A percentile compares a stretch with the other conserved stretches of the same genome.
These are phyloP conservation scores for Cyclotella sp. DNA, from an alignment of 108 stramenopile species.

Conservation along the genomic window DNA sequence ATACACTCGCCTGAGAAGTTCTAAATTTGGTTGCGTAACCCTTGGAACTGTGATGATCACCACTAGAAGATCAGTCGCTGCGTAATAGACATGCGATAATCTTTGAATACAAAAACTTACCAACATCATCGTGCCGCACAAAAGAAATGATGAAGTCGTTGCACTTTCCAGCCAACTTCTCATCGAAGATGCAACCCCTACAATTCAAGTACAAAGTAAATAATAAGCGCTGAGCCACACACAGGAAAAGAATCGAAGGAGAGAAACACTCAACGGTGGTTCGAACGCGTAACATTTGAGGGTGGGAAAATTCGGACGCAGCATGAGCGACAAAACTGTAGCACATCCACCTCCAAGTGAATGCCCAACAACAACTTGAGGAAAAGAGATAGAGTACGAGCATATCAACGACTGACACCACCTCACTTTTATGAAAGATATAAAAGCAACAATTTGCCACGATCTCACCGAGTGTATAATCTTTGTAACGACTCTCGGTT, in stretches of 20 bases:
- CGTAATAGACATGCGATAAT: neutral
- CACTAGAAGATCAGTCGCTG: neutral
- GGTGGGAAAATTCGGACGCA: constrained; percentile 21
- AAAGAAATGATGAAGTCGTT: constrained; percentile 36
- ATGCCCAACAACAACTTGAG: constrained; percentile 11
- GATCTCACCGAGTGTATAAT: constrained; percentile 14
- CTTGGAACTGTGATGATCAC: constrained; percentile 31
- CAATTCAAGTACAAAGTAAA: neutral
- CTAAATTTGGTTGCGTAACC: constrained; percentile 51
- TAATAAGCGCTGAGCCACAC: neutral
- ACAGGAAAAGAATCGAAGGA: neutral
- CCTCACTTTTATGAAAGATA: neutral
- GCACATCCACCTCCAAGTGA: constrained; percentile 39
- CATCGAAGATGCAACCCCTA: constrained; percentile 45
- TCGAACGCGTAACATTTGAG: constrained; percentile 32
- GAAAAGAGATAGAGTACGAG: neutral
- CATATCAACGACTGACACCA: neutral
- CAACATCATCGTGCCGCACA: constrained; percentile 40
- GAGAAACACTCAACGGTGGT: constrained; percentile 18
- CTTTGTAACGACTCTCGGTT: constrained; percentile 17
- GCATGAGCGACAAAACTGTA: constrained; percentile 15
- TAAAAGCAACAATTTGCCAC: neutral
- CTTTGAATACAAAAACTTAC: neutral
- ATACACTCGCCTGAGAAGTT: constrained; percentile 18
- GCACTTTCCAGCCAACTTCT: constrained; percentile 21